phyloP scores from a whole-genome alignment of 805 yeast genomes.

The Hyphopichia homilentoma region DNA sequence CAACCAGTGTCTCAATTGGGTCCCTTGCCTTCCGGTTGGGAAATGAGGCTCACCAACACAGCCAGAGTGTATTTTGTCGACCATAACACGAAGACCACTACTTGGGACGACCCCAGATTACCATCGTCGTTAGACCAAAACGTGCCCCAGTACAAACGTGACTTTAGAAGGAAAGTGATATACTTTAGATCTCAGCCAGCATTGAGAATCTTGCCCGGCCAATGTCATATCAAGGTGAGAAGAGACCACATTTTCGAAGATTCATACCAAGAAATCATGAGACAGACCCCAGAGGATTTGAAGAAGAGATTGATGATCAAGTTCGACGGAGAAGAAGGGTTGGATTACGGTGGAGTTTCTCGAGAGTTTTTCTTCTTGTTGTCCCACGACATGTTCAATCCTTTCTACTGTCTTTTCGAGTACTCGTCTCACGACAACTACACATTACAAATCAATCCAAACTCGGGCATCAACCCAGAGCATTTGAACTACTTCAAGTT shows the following conservation, averaged over 20 bases:
- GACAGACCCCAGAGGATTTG: slow-evolving; percentile 97
- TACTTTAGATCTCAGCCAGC: slow-evolving; percentile 99
- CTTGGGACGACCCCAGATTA: slow-evolving; percentile 99
- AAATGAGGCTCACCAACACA: slow-evolving; percentile 97
- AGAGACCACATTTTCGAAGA: slow-evolving; percentile 96
- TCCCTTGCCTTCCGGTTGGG: slow-evolving; percentile 99
- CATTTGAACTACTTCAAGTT: slow-evolving; percentile 97
- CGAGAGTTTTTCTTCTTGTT: slow-evolving; percentile 95
- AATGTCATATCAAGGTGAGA: slow-evolving; percentile 96
- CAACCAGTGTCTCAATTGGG: slow-evolving; percentile 98
- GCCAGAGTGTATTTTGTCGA: slow-evolving; percentile 98
- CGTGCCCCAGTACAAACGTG: slow-evolving; percentile 99
- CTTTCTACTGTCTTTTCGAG: slow-evolving; percentile 94
- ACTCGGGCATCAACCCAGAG: slow-evolving; percentile 95
- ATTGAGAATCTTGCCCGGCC: slow-evolving; percentile 93
- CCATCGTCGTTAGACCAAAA: slow-evolving; percentile 97
- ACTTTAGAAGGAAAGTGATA: slow-evolving; percentile 94
- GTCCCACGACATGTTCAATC: slow-evolving; percentile 98
- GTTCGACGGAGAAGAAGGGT: slow-evolving; percentile 98
- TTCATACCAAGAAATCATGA: slow-evolving; percentile 96
- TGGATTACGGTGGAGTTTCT: slow-evolving; percentile 99
- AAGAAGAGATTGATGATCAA: slow-evolving; percentile 97
- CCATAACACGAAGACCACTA: slow-evolving; percentile 97
- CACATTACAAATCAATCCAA: slow-evolving; percentile 96
- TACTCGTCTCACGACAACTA: slow-evolving; percentile 98